A percentile compares a stretch with the other conserved stretches of the same genome.
Evolutionary conservation across 2,329 filamentous ascomycete genomes (phyloP).

Genomic region (Hymenoscyphus albidus): DNA sequence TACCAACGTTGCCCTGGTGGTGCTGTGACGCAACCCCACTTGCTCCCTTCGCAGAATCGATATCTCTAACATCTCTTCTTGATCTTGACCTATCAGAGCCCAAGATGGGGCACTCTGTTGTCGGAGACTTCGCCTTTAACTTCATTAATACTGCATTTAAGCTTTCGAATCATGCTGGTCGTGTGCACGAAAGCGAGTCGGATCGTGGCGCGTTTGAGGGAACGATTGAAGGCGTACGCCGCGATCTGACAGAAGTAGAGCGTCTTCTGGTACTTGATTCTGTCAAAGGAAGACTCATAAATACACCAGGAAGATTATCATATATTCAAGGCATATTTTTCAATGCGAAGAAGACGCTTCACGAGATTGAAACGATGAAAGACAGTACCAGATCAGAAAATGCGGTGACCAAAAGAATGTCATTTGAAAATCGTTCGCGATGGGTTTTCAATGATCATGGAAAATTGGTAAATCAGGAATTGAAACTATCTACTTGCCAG

Average conservation of each 20-base stretch:
- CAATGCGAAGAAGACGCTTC: constrained; percentile 7
- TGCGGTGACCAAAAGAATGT: neutral
- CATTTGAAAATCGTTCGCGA: neutral
- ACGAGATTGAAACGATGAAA: neutral
- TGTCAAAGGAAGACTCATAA: neutral
- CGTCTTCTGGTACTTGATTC: constrained; percentile 5
- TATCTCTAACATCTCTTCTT: neutral
- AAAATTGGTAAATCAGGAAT: constrained; percentile 2
- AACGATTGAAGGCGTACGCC: constrained; percentile 4
- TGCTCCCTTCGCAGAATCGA: neutral
- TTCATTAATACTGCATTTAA: constrained; percentile 1
- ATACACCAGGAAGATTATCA: constrained; percentile 2
- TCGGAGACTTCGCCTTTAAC: neutral
- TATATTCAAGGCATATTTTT: constrained; percentile 3
- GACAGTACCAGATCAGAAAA: neutral
- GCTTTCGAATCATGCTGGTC: neutral
- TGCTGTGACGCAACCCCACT: neutral
- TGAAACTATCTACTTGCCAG: constrained; percentile 7
- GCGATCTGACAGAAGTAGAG: constrained; percentile 6
- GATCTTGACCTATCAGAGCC: neutral
- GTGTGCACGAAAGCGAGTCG: constrained; percentile 5
- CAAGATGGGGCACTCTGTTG: neutral
- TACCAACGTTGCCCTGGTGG: neutral
- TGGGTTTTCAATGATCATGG: constrained; percentile 6
- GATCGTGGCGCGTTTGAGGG: constrained; percentile 4